Conservation (phyloP, 177 flowering plant species). For the Vitis hybrid region DNA sequence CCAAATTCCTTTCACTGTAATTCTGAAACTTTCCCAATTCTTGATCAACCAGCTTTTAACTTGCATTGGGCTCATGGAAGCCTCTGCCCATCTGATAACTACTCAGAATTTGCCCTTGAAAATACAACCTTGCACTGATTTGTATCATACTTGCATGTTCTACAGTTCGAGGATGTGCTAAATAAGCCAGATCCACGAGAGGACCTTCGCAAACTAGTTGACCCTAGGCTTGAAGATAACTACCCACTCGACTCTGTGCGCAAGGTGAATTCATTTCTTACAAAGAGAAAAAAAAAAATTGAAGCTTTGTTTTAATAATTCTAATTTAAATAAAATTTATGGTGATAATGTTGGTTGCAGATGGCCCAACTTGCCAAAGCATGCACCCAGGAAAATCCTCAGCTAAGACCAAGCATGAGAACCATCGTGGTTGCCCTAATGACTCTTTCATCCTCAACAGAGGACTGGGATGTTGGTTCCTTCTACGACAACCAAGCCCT, state of each 20-base stretch:
- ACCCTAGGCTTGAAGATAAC: slow-evolving; percentile 73
- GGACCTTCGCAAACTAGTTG: slow-evolving; percentile 61
- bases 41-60: neutral
- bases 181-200: slow-evolving; percentile 54
- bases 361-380: slow-evolving; percentile 86
- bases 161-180: slow-evolving; percentile 79
- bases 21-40: neutral
- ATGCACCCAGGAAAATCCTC: slow-evolving; percentile 83
- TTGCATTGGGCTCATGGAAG: neutral
- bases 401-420: slow-evolving; percentile 85
- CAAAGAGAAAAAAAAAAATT: neutral
- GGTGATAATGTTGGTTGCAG: slow-evolving; percentile 32
- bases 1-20: neutral
- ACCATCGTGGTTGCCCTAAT: slow-evolving; percentile 80
- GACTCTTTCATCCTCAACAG: slow-evolving; percentile 78
- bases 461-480: slow-evolving; percentile 83
- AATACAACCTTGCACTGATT: neutral
- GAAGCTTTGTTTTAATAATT: neutral
- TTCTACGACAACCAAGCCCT: slow-evolving; percentile 76
- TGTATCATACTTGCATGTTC: slow-evolving; percentile 9
- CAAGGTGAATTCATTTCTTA: slow-evolving; percentile 48
- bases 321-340: neutral
- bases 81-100: too few relatives aligned
- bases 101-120: neutral
- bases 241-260: slow-evolving; percentile 69